Base-by-base conservation (phyloP, 2,329 filamentous ascomycete species). In the Lanzia echinophila region DNA sequence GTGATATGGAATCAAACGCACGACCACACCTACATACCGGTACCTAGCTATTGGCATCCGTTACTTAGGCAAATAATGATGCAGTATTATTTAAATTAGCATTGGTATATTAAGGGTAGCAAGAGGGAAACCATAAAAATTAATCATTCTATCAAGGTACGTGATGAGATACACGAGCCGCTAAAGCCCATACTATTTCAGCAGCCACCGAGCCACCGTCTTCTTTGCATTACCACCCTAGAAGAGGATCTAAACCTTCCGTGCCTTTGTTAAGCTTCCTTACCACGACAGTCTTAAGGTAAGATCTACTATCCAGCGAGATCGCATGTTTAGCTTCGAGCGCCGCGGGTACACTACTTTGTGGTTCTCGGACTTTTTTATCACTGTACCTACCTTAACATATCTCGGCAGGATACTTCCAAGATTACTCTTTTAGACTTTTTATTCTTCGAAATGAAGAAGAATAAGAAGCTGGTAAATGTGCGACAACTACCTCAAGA, bases 221-320 rank as follows among this genome's bases (percentile, higher is more conserved):
- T 50, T 43, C 48, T 44, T 24, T 50, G 48, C 48, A 50, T 50
- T 22, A 33, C 45, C 7, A 22, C 22, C 32, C 32, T 17, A 20
- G 38, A 20, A 15, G 24, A 28, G 24, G 24, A 28, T 28, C 32
- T 19, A 22, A 42, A 51, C 24, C 28, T 44, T 44, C 39, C 48
- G 38, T 51, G 20, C 46, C 34, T 24, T 36, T 20, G 12, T 28
- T 44, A 24, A 31, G 22, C 6, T 46, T 44, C 48, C 31, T 51
- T 20, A 10, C 22, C 49, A 51, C 49, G 17, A 51, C 49, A 51
- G 19, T 44, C 11, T 13, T 28, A 8, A 28, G 24, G 24, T 28
- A 20, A 38, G 41, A 51, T 51, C 49, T 45, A 41, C 49, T 41
- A 51, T 28, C 39, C 49, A 51, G 39, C 41, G 6, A 42, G 31